Evolutionary conservation across 1,139 yeast species (phyloP).

Genomic region (Zygosaccharomyces pseudobailii): DNA sequence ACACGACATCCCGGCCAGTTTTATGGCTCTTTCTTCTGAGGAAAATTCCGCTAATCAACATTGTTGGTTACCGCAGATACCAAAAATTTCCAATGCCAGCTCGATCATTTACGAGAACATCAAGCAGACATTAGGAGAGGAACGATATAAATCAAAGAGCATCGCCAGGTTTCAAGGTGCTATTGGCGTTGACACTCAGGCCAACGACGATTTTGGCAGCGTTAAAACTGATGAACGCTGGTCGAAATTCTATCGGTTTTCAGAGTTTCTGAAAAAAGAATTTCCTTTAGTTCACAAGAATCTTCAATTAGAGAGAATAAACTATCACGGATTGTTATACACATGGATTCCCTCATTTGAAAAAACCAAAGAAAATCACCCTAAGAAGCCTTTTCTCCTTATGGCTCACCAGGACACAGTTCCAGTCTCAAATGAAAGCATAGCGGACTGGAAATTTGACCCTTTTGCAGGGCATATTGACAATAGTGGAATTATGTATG

Average conservation of each 20-base stretch:
- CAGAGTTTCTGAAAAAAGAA: conserved; percentile 13
- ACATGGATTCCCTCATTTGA: conserved; percentile 1
- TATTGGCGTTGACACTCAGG: conserved; percentile 5
- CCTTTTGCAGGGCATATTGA: conserved; percentile 4
- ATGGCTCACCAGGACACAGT: conserved; percentile 5
- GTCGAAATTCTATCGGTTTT: conserved; percentile 5
- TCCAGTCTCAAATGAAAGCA: conserved; percentile 3
- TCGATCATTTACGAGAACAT: background rate
- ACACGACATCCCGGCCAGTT: background rate
- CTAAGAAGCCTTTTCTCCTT: conserved; percentile 1
- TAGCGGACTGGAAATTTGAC: conserved; percentile 2
- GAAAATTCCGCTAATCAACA: background rate
- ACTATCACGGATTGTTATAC: conserved; percentile 2
- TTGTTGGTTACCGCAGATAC: conserved; percentile 3
- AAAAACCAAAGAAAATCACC: background rate
- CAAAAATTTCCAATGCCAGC: conserved; percentile 1
- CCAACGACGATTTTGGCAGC: conserved; percentile 5
- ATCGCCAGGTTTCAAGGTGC: conserved; percentile 3
- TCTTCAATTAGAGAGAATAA: background rate
- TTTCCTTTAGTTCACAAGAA: conserved; percentile 4
- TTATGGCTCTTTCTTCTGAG: background rate
- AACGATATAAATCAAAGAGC: conserved; percentile 1
- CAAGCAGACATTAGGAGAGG: conserved; percentile 1
- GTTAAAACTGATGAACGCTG: conserved; percentile 6
- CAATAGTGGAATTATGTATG: conserved; percentile 37